A percentile compares a stretch with the other conserved stretches of the same genome.
These are phyloP conservation scores for Sphaceloma murrayae DNA, from an alignment of 2,329 filamentous ascomycete species.

Conservation along the genomic window DNA sequence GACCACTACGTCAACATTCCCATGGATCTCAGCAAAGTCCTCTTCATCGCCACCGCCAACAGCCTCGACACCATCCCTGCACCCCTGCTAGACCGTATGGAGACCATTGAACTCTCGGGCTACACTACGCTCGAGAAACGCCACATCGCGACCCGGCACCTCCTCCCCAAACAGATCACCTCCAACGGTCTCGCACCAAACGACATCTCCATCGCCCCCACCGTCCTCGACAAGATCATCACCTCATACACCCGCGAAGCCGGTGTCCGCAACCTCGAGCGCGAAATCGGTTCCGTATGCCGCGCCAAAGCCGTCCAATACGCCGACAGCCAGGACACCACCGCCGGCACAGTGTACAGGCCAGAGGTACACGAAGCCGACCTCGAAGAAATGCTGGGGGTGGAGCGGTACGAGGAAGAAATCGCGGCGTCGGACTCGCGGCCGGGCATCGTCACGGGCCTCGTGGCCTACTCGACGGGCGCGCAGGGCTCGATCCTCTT, in stretches of 20 bases:
- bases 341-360: conserved; percentile 56
- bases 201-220: conserved; percentile 66
- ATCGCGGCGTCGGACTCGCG: conserved; percentile 74
- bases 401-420: conserved; percentile 90
- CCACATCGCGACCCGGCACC: conserved; percentile 82
- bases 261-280: conserved; percentile 89
- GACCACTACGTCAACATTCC: conserved; percentile 96
- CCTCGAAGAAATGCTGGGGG: conserved; percentile 81
- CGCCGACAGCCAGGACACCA: conserved; percentile 75
- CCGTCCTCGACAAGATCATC: conserved; percentile 90
- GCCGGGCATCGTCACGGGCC: conserved; percentile 87
- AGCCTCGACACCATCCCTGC: conserved; percentile 87
- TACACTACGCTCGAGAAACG: conserved; percentile 97
- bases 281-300: conserved; percentile 89
- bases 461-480: conserved; percentile 88
- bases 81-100: conserved; percentile 93
- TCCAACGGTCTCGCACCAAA: conserved; percentile 73
- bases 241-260: conserved; percentile 94
- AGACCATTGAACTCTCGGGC: conserved; percentile 83
- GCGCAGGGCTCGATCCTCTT: conserved; percentile 94
- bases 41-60: conserved; percentile 97
- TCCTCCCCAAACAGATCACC: conserved; percentile 92
- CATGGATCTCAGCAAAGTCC: conserved; percentile 87
- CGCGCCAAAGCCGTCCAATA: conserved; percentile 92
- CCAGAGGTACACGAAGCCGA: conserved; percentile 66